Base-by-base conservation (phyloP, 306 rosid species). In the Argentina anserina region DNA sequence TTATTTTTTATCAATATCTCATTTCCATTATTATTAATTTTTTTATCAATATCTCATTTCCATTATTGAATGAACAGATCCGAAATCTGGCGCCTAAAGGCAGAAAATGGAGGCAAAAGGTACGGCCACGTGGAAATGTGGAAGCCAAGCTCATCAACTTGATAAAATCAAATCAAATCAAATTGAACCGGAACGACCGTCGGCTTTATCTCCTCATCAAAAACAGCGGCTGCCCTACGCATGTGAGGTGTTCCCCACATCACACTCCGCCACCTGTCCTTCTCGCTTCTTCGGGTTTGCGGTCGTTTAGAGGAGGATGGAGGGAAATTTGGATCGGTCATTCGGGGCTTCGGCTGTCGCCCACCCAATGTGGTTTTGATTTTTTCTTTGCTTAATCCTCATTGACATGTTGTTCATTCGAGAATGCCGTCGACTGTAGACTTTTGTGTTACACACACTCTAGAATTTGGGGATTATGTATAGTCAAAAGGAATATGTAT, bases 51-150 rank as follows among this genome's bases (percentile, higher is more conserved):
- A 0, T 1, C 18, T 58, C 14, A 9, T 3, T 34, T 1, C 25
- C 42, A 61, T 61, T 33, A 61, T 61, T 61, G 42, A 20, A 61
- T 18, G 33, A 33, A 61, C 14, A 33, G 67, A 61, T 33, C 25
- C 42, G 14, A 61, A 61, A 61, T 61, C 42, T 61, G 42, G 43
- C 67, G 67, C 43, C 67, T 18, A 62, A 62, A 29, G 42, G 67
- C 45, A 17, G 67, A 43, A 17, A 61, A 26, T 53, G 31, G 11
- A 13, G 1, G 13, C 6, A 26, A 25, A 25, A 0, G 64, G 21
- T 59, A 59, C 65, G 28, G 43, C 43, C 43, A 62, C 43, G 67
- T 62, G 42, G 66, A 61, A 61, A 33, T 25, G 42, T 61, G 67
- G 3, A 34, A 34, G 43, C 67, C 43, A 62, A 62, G 41, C 23